phyloP scores from a whole-genome alignment of 1,284 basidiomycete genomes.

The Melampsora americana region DNA sequence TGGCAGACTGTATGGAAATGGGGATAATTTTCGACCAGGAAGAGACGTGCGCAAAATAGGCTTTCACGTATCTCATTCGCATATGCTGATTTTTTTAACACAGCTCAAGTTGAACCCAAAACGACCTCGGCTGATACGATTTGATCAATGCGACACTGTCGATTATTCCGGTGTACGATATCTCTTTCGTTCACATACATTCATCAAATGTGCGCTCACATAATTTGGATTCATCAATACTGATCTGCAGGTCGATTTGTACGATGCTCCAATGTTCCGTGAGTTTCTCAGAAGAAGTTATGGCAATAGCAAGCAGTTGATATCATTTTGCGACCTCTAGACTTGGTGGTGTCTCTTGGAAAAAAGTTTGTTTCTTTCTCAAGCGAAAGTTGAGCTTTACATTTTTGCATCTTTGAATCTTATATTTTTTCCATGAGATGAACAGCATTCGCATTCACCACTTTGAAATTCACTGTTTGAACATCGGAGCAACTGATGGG shows the following conservation, averaged over 20 bases:
- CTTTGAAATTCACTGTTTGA: constrained; percentile 18
- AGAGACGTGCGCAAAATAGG: constrained; percentile 8
- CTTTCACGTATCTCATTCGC: neutral
- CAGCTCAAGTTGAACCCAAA: constrained; percentile 12
- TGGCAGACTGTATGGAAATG: constrained; percentile 20
- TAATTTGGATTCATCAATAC: no score
- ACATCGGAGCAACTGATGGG: constrained; percentile 34
- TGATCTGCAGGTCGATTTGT: constrained; percentile 17
- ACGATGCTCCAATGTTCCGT: constrained; percentile 26
- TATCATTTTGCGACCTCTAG: neutral
- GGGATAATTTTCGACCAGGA: constrained; percentile 22
- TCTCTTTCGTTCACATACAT: neutral
- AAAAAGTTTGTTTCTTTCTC: constrained; percentile 6
- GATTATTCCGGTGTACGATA: constrained; percentile 37
- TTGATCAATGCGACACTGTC: constrained; percentile 21
- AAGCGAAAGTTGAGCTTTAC: no score
- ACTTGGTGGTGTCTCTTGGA: constrained; percentile 19
- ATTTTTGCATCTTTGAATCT: no score
- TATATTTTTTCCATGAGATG: no score
- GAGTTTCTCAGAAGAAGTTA: no score
- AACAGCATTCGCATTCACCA: constrained; percentile 27
- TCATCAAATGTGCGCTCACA: no score
- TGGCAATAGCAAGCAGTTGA: no score
- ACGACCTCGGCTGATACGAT: constrained; percentile 25
- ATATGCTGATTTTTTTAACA: neutral